phyloP scores from a whole-genome alignment of 2,329 filamentous ascomycete species.

The Purpureocillium takamizusanense region DNA sequence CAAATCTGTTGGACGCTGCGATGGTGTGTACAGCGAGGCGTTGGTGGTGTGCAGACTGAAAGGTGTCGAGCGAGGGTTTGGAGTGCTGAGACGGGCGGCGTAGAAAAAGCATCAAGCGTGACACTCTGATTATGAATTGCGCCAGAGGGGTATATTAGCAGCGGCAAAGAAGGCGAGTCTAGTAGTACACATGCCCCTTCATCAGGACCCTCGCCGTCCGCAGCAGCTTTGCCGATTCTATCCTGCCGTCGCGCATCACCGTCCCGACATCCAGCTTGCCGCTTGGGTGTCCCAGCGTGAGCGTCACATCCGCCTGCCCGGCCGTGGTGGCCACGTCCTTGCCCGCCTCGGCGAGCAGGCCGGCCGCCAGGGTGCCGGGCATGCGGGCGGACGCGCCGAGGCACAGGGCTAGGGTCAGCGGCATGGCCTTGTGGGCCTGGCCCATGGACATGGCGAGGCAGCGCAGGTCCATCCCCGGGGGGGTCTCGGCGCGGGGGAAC shows the following conservation, averaged over 20 bases:
- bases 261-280: conserved; percentile 37
- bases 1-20: too few species aligned
- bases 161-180: background rate
- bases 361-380: conserved; percentile 30
- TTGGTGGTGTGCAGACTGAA: too few species aligned
- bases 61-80: too few species aligned
- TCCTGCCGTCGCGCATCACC: conserved; percentile 24
- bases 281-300: conserved; percentile 37
- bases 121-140: too few species aligned
- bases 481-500: conserved; percentile 22
- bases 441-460: conserved; percentile 44
- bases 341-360: conserved; percentile 14
- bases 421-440: conserved; percentile 47
- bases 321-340: background rate
- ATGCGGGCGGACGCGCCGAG: conserved; percentile 39
- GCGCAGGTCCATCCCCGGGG: conserved; percentile 26
- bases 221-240: conserved; percentile 34
- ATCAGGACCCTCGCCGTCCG: conserved; percentile 40
- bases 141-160: too few species aligned
- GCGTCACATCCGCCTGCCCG: conserved; percentile 9
- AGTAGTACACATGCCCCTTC: conserved; percentile 39
- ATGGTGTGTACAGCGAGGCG: too few species aligned
- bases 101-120: too few species aligned
- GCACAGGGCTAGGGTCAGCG: conserved; percentile 45
- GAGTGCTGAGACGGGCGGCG: too few species aligned